Conservation (phyloP, 192 early-diverging fungal genomes). For the Chytriomyces sp. region DNA sequence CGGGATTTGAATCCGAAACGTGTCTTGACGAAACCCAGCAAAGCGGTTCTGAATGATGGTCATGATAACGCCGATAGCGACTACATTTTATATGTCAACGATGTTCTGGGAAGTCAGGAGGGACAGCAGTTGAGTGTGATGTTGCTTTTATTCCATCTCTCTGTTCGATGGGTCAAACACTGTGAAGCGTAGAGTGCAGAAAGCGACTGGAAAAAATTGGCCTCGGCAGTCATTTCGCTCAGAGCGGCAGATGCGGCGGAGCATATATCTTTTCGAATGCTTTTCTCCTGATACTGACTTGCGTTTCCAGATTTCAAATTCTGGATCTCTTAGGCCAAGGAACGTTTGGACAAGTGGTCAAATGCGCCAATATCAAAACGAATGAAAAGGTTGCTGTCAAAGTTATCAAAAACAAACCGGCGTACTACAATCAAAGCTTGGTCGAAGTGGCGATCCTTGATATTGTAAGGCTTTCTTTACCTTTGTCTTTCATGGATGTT, state of each 20-base stretch:
- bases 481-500: constrained; percentile 5
- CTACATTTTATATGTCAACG: constrained; percentile 96
- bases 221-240: too few species aligned
- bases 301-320: constrained; percentile 77
- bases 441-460: constrained; percentile 96
- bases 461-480: constrained; percentile 53
- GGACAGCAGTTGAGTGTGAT: constrained; percentile 71
- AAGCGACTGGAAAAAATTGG: too few species aligned
- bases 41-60: constrained; percentile 87
- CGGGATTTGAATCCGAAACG: constrained; percentile 77
- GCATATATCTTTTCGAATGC: too few species aligned
- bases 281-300: background rate
- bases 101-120: constrained; percentile 90
- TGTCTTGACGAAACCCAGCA: constrained; percentile 92
- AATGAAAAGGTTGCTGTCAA: constrained; percentile 92
- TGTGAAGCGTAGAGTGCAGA: background rate
- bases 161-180: background rate
- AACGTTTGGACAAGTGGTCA: constrained; percentile 99
- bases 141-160: background rate
- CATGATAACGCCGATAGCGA: constrained; percentile 95
- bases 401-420: constrained; percentile 97
- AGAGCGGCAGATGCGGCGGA: too few species aligned
- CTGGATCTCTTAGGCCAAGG: constrained; percentile 93
- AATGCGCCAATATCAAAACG: constrained; percentile 92
- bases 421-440: constrained; percentile 97